Evolutionary conservation across 1,139 yeast species (phyloP), one percentile per base, ranked within the genome.

Genomic region (Pneumocystis sp.): DNA sequence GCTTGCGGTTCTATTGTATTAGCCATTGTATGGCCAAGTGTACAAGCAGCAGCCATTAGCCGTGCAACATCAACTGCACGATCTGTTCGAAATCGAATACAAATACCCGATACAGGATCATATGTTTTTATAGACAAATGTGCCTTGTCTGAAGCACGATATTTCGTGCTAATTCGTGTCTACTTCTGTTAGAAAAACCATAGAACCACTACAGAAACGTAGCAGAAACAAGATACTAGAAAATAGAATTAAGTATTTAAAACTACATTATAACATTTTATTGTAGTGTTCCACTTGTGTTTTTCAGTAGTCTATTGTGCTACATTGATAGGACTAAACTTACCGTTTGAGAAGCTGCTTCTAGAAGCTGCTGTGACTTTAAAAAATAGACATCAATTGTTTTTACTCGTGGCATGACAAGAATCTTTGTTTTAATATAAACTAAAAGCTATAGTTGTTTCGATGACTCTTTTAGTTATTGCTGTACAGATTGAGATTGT

Each of bases 41-140:
- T 42, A 21, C n/a, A 39, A n/a, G 15, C 31, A 21, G 37, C 61
- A 8, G 29, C 17, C 34, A 59, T 21, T 19, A 61, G 17, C 1
- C 63, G 63, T 19, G 50, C 12, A 61, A 61, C 35, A 12, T 61
- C 63, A 21, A 31, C 63, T 56, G 50, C 40, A n/a, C 44, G 45
- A 4, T 61, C 64, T 25, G 63, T 61, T 21, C 34, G 25, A 61
- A 42, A 61, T 19, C 59, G 63, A 39, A 61, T 10, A 44, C 63
- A 61, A 12, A 40, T 44, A 5, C 63, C 63, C 7, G 63, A 40
- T 10, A 37, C 29, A 6, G 63, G 63, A 12, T 61, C 63, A 57
- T 40, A 61, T 44, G 60, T 61, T 61, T 57, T 61, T 12, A 61
- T 3, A 17, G 34, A 19, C 19, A 61, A 42, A 12, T 25, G 12